phyloP scores from a whole-genome alignment of 2,329 filamentous ascomycete genomes.

The Xylaria polymorpha region DNA sequence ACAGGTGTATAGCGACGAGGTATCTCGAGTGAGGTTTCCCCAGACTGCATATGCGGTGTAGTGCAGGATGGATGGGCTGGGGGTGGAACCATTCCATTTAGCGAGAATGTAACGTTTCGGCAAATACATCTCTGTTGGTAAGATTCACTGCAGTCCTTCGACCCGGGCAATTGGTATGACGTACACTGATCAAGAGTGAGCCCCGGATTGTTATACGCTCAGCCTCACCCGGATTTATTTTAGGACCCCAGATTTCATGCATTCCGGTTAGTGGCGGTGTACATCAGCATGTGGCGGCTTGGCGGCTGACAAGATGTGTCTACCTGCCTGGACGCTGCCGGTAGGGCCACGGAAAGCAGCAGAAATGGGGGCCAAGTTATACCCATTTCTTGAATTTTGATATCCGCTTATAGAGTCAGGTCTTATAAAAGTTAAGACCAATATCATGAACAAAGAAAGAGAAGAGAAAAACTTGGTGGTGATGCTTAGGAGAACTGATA shows the following conservation, averaged over 20 bases:
- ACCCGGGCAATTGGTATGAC: constrained; percentile 6
- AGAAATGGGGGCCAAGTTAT: neutral
- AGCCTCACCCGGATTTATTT: constrained; percentile 31
- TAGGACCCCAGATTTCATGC: constrained; percentile 8
- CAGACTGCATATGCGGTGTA: constrained; percentile 9
- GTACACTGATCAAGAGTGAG: constrained; percentile 6
- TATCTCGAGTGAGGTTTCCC: constrained; percentile 21
- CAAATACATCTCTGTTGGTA: neutral
- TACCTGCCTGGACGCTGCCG: neutral
- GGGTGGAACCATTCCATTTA: constrained; percentile 8
- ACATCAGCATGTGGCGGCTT: constrained; percentile 26
- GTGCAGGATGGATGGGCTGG: constrained; percentile 7
- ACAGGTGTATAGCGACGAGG: neutral
- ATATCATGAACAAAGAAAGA: neutral
- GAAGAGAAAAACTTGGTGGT: neutral
- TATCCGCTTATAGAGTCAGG: neutral
- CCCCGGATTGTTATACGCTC: constrained; percentile 10
- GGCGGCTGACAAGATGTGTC: constrained; percentile 28
- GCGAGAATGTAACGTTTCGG: constrained; percentile 27
- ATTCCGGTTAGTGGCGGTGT: neutral
- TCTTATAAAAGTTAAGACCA: neutral
- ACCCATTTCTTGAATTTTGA: neutral
- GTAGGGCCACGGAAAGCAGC: neutral
- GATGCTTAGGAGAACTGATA: neutral
- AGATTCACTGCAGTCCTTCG: constrained; percentile 6